Base-by-base conservation (phyloP, 257 asterid genomes). In the Lycium ferocissimum region DNA sequence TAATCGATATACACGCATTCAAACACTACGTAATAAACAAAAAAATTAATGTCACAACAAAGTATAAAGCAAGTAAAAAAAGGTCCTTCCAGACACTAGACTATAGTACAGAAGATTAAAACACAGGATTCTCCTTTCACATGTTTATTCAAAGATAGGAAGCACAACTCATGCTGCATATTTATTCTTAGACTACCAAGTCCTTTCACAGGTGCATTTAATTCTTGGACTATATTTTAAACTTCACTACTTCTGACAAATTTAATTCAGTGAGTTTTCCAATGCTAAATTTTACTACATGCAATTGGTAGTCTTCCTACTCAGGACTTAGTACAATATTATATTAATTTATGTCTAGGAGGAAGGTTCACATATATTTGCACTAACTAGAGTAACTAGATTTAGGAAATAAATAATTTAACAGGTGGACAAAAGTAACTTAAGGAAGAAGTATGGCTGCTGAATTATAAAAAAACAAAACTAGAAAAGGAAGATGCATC, bases 401-500 rank as follows among this genome's bases (percentile, higher is more conserved):
- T 58, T 47, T 47, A 12, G 13, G 59, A 75, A 75, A 20, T 49
- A 47, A 49, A 20, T 49, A 22, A 49, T 58, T 51, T 22, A 75
- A 13, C 7, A 75, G 81, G 62, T 75, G 43, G 43, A 49, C 17
- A 49, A 22, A 22, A 49, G 62, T 49, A 75, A 75, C 81, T 75
- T 75, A 75, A 6, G 56, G 62, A 49, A 51, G 81, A 75, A 75
- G 81, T 14, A 75, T 49, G 22, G 35, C 14, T 7, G 35, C 59
- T 47, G 20, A 20, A 12, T 6, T 22, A 47, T 47, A 45, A n/a
- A 18, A 33, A 67, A 47, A 20, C 13, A 49, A n/a, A 75, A 75
- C 43, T 17, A 20, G 20, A 75, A 75, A 75, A 22, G 62, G 40
- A 73, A 73, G 80, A 5, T 72, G 45, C 18, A 72, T 45, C 57